Conservation (phyloP, 257 asterid genomes). For the Solanum piurae region DNA sequence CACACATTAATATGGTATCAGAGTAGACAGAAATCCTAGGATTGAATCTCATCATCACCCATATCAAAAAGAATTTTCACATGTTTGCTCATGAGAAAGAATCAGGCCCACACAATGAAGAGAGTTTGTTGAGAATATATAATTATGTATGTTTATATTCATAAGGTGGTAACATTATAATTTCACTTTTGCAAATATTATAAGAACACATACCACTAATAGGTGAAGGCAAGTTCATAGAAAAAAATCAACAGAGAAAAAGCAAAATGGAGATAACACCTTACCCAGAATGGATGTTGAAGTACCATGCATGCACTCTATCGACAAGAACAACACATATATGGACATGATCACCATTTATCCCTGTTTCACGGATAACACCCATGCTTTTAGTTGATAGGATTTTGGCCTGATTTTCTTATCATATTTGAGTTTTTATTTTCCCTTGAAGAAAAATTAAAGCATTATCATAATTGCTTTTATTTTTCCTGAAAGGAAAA, state of each 20-base stretch:
- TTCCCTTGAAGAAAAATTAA: too few relatives aligned
- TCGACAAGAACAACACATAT: neutral
- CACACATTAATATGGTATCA: too few relatives aligned
- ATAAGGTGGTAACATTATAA: neutral
- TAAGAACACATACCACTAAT: neutral
- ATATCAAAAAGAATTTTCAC: too few relatives aligned
- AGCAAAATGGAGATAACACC: neutral
- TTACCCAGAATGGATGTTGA: neutral
- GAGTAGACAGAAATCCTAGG: too few relatives aligned
- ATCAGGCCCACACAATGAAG: too few relatives aligned
- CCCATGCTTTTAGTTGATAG: neutral
- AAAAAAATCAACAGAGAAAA: neutral
- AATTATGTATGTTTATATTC: neutral
- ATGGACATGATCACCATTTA: neutral
- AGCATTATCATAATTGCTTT: too few relatives aligned
- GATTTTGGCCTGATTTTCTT: too few relatives aligned
- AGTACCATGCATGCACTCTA: neutral
- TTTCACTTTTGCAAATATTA: neutral
- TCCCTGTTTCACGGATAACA: neutral
- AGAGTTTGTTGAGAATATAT: too few relatives aligned
- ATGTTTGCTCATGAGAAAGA: too few relatives aligned
- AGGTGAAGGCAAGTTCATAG: neutral
- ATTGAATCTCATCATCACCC: too few relatives aligned
- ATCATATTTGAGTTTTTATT: too few relatives aligned
- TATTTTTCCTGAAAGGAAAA: too few relatives aligned